A percentile compares a stretch with the other conserved stretches of the same genome.
phyloP scores from a whole-genome alignment of 2,329 filamentous ascomycete genomes.

The Thielaviopsis punctulata region DNA sequence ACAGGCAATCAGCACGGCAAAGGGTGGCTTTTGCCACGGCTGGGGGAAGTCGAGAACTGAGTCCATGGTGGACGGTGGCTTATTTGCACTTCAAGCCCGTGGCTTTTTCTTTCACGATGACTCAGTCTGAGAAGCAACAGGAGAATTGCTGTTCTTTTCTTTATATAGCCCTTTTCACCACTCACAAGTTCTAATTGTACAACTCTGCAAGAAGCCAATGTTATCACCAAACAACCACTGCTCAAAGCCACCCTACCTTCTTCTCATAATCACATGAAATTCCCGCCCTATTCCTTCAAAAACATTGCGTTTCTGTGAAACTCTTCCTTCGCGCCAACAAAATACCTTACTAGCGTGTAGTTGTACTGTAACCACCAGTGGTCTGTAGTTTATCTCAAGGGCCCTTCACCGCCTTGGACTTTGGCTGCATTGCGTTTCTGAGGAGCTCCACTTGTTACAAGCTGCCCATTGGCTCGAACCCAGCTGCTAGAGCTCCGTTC shows the following conservation, averaged over 20 bases:
- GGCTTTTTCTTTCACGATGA: too few species aligned
- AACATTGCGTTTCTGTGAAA: neutral
- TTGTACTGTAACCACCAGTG: neutral
- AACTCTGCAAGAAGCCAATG: neutral
- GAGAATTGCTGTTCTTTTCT: too few species aligned
- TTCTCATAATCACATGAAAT: neutral
- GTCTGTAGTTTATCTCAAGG: neutral
- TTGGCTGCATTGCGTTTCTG: neutral
- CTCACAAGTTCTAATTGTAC: too few species aligned
- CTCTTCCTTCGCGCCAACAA: neutral
- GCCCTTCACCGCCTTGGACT: neutral
- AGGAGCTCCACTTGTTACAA: neutral
- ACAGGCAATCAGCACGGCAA: slow-evolving; percentile 42
- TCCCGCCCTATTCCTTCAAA: neutral
- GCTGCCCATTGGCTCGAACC: neutral
- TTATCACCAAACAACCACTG: neutral
- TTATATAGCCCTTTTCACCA: too few species aligned
- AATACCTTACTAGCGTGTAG: neutral
- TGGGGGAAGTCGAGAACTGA: slow-evolving; percentile 51
- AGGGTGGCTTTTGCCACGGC: slow-evolving; percentile 58
- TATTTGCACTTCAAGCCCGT: neutral
- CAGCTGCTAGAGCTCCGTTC: neutral
- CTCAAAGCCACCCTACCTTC: neutral
- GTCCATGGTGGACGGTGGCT: neutral
- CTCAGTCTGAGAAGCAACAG: too few species aligned